Evolutionary conservation across 441 rosid species (phyloP), one percentile per base, ranked within the genome.

Genomic region (Aquilaria agallochum): DNA sequence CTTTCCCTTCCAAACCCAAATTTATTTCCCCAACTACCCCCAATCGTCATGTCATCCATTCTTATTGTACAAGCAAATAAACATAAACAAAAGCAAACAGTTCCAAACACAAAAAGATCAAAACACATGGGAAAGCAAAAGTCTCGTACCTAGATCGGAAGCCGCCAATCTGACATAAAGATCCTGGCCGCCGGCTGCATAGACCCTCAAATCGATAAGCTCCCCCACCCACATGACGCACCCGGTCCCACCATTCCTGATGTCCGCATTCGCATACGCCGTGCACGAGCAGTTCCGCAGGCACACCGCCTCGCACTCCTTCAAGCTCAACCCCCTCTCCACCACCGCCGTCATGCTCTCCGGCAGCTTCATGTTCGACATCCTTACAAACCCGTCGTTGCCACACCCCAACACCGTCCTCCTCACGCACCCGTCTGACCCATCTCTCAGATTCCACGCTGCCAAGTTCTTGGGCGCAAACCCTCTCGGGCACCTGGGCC

Each of bases 211-310:
- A 65, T 88, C 95, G 46, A 72, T 4, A 50, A 91, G 67, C 4
- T 82, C 79, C 1, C 65, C 83, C 30, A 71, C 71, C 94, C 99
- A 92, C 30, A 78, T 68, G 53, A 86, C 90, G 66, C 96, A 89
- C 2, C 98, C 98, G 0, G 72, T 49, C 5, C 84, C 90, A 20
- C 83, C 81, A 14, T 59, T 65, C 31, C 64, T 70, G 30, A 95
- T 82, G 60, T 88, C 75, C 2, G 75, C 59, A 66, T 48, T 76
- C 3, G 92, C 80, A 69, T 73, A 95, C 33, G 89, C 97, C 0
- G 78, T 81, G 54, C 98, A 95, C 32, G 85, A 75, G 72, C 98
- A 95, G 42, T 85, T 83, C 48, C 48, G 65, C 47, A 65, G 12
- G 53, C 99, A 95, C 59, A 69, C n/a, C 27, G 62, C 52, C 14